Evolutionary conservation across 2,329 filamentous ascomycete genomes (phyloP).

Genomic region (Ophiostoma sp.): DNA sequence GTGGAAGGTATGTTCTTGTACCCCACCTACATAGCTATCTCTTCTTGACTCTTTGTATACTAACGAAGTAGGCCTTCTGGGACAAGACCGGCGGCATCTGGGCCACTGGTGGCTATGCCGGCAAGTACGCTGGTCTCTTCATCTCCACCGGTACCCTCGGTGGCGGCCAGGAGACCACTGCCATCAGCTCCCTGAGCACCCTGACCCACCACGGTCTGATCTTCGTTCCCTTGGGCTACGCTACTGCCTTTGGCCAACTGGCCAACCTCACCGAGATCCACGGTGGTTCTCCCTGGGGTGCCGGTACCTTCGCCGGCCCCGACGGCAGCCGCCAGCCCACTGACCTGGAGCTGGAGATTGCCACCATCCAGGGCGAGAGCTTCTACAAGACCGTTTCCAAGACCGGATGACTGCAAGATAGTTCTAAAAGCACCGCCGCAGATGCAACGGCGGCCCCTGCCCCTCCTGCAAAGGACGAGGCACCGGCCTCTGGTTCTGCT

Average conservation of each 20-base stretch:
- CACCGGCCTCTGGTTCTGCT: constrained; percentile 24
- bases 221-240: constrained; percentile 93
- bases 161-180: constrained; percentile 90
- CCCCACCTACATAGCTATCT: background rate
- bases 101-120: constrained; percentile 68
- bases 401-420: constrained; percentile 69
- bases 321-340: constrained; percentile 83
- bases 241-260: constrained; percentile 66
- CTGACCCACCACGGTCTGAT: constrained; percentile 90
- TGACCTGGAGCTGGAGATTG: constrained; percentile 69
- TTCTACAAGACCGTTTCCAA: constrained; percentile 77
- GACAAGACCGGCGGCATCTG: constrained; percentile 85
- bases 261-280: constrained; percentile 71
- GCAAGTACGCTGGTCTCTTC: constrained; percentile 90
- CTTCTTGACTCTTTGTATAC: background rate
- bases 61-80: constrained; percentile 60
- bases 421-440: constrained; percentile 33
- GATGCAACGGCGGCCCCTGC: constrained; percentile 20
- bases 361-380: constrained; percentile 72
- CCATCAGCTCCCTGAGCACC: constrained; percentile 74
- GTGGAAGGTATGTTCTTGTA: constrained; percentile 59
- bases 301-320: constrained; percentile 74
- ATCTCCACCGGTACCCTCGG: constrained; percentile 77
- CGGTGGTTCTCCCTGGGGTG: constrained; percentile 87
- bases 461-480: background rate